Base-by-base conservation (phyloP, 352 stramenopile genomes). In the Plasmopara halstedii region DNA sequence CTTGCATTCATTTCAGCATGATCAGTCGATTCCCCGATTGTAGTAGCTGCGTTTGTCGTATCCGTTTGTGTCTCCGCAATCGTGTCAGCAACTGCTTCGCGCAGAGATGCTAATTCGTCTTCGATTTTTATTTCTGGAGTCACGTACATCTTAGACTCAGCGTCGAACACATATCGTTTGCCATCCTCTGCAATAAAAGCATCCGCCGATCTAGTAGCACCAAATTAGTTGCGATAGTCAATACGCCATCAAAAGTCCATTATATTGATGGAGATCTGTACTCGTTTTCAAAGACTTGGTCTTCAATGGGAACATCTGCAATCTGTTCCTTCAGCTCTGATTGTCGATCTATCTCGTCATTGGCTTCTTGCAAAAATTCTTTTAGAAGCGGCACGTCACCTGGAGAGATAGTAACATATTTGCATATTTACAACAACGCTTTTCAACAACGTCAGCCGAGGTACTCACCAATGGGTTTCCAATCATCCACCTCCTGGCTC, bases 91-190 rank as follows among this genome's bases (percentile, higher is more conserved):
- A 67, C 58, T 3, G 50, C 58, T 14, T 89, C 71, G 11, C 72
- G 71, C 0, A 92, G 53, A 15, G 67, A 73, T 4, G 70, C 71
- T 14, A 91, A 47, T 8, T 86, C 74, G 1, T 86, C 72, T 23
- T 84, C 67, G 41, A 88, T 88, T 46, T 81, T 84, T 17, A 85
- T 69, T 45, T 83, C 71, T 4, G 76, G 76, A 8, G 76, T 88
- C 42, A 85, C 48, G 38, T 73, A 88, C 35, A 70, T 79, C 41
- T 82, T 83, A 9, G 58, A 67, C 31, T 85, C 76, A 5, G 59
- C 15, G 57, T 88, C 76, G 47, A 83, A 88, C 35, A 84, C 53
- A 49, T 86, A 88, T 46, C 65, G 53, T 41, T 82, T 85, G 15
- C 73, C 76, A 39, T 88, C 70, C 49, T 88, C 76, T 3, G 76